Evolutionary conservation across 345 rosid species (phyloP).

Genomic region (Moringa oleifera): DNA sequence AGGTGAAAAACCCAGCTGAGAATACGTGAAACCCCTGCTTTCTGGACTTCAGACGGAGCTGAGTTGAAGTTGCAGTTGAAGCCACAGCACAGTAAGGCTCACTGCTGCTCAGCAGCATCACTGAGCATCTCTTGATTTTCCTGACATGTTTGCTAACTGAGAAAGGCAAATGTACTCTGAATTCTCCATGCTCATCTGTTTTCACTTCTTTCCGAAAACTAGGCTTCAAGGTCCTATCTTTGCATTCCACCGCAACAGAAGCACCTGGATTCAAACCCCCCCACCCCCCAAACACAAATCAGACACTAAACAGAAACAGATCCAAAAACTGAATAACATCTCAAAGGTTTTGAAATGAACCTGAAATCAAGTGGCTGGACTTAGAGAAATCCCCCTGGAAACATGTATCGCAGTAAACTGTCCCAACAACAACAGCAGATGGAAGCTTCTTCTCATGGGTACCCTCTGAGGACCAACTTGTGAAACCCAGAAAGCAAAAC

Average conservation of each 20-base stretch:
- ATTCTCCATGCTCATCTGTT: slow-evolving; percentile 67
- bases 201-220: slow-evolving; percentile 54
- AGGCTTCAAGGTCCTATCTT: slow-evolving; percentile 33
- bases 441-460: slow-evolving; percentile 31
- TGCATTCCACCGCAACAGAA: slow-evolving; percentile 68
- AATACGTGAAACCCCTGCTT: slow-evolving; percentile 49
- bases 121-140: slow-evolving; percentile 65
- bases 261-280: slow-evolving; percentile 51
- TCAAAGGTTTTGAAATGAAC: slow-evolving; percentile 21
- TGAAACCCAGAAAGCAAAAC: slow-evolving; percentile 22
- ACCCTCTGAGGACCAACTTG: slow-evolving; percentile 22
- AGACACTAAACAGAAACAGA: not conserved
- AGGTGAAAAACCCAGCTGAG: slow-evolving; percentile 90
- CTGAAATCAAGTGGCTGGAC: slow-evolving; percentile 71
- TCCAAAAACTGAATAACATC: not conserved
- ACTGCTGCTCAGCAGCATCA: slow-evolving; percentile 57
- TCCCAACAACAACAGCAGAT: slow-evolving; percentile 69
- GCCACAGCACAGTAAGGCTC: slow-evolving; percentile 74
- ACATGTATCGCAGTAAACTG: slow-evolving; percentile 89
- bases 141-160: slow-evolving; percentile 57
- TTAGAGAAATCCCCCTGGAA: slow-evolving; percentile 48
- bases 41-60: slow-evolving; percentile 48
- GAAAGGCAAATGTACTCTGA: slow-evolving; percentile 60
- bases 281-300: too few relatives aligned
- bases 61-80: slow-evolving; percentile 57